Evolutionary conservation across 352 stramenopile species (phyloP).

Genomic region (Pythium aphanidermatum): DNA sequence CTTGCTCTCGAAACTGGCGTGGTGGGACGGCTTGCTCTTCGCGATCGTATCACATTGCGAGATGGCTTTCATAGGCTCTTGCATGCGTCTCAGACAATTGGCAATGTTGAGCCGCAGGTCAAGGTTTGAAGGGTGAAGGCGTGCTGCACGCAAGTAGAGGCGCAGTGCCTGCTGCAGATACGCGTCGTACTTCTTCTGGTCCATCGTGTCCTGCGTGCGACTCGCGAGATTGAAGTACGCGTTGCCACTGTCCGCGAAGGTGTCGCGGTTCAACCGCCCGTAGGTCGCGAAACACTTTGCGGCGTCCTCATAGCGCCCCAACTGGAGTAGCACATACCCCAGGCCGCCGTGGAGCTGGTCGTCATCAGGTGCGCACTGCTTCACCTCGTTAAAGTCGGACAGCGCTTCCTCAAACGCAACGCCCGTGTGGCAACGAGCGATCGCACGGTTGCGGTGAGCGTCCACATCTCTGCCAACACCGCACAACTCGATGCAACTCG

Average conservation of each 20-base stretch:
- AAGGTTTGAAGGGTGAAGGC: conserved; percentile 54
- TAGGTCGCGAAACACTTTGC: conserved; percentile 57
- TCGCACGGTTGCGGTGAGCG: conserved; percentile 59
- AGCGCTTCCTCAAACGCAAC: conserved; percentile 45
- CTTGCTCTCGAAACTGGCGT: conserved; percentile 51
- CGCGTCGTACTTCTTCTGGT: conserved; percentile 28
- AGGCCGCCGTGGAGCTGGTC: conserved; percentile 59
- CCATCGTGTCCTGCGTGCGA: conserved; percentile 23
- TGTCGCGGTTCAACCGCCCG: conserved; percentile 51
- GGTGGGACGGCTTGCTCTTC: conserved; percentile 33
- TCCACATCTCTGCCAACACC: conserved; percentile 37
- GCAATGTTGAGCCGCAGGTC: conserved; percentile 63
- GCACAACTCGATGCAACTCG: conserved; percentile 33
- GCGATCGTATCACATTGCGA: conserved; percentile 47
- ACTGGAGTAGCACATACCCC: conserved; percentile 60
- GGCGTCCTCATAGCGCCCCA: conserved; percentile 62
- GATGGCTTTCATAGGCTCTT: conserved; percentile 34
- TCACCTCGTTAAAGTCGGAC: conserved; percentile 58
- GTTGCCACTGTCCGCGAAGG: conserved; percentile 67
- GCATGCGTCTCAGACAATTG: conserved; percentile 52
- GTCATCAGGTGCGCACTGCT: conserved; percentile 59
- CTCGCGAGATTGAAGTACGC: conserved; percentile 67
- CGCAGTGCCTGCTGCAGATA: conserved; percentile 49
- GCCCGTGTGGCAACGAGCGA: conserved; percentile 47
- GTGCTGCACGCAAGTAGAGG: conserved; percentile 59